Evolutionary conservation across 2,329 filamentous ascomycete genomes (phyloP).

Genomic region (Venturia asperata): DNA sequence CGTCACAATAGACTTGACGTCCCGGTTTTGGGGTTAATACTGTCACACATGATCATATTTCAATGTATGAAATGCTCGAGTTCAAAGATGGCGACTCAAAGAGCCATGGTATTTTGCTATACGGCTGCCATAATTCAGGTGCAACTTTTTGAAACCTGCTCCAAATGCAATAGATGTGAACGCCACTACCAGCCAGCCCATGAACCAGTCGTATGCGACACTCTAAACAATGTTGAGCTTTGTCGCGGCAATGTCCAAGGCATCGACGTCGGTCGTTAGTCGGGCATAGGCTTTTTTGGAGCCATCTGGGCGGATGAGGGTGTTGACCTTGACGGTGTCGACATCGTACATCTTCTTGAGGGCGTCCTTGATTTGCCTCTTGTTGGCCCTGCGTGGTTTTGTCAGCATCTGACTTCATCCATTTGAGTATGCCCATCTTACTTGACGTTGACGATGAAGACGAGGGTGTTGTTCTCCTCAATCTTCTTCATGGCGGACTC

Average conservation of each 20-base stretch:
- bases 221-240: slow-evolving; percentile 95
- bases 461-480: slow-evolving; percentile 99
- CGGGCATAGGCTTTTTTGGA: slow-evolving; percentile 98
- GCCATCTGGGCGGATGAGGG: slow-evolving; percentile 93
- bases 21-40: too few species aligned
- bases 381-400: slow-evolving; percentile 59
- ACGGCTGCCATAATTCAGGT: background rate
- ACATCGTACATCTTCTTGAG: slow-evolving; percentile 99
- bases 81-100: background rate
- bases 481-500: slow-evolving; percentile 99
- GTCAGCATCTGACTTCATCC: slow-evolving; percentile 43
- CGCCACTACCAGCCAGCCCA: slow-evolving; percentile 9
- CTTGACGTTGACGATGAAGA: slow-evolving; percentile 86
- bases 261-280: slow-evolving; percentile 92
- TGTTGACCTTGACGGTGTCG: slow-evolving; percentile 98
- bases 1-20: too few species aligned
- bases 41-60: too few species aligned
- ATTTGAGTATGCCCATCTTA: background rate
- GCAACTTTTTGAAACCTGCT: slow-evolving; percentile 15
- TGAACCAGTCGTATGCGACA: background rate
- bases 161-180: slow-evolving; percentile 11
- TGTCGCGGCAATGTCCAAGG: slow-evolving; percentile 97
- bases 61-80: too few species aligned
- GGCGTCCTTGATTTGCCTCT: slow-evolving; percentile 97
- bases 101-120: slow-evolving; percentile 8